Base-by-base conservation (phyloP, 352 stramenopile genomes). In the Globisporangium nunn region DNA sequence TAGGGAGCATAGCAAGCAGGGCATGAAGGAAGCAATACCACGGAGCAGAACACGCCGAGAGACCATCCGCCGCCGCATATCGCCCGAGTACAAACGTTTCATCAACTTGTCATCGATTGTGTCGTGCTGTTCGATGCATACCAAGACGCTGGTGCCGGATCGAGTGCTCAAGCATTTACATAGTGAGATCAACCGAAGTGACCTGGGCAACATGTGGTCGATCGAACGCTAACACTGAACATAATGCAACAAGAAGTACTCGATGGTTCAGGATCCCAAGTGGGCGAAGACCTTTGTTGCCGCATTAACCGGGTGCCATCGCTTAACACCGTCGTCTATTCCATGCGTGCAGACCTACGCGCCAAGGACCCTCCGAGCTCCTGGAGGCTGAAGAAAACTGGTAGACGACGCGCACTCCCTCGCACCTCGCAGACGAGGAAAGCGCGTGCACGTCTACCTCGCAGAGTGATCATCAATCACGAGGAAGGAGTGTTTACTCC, bases 271-370 rank as follows among this genome's bases (percentile, higher is more conserved):
- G 48, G 37, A 51, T 51, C 35, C 52, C 52, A 29, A 14, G 8
- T 54, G 45, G 44, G 57, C 50, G 35, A 59, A 53, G 64, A 60
- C 78, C 71, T 57, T 66, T 64, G 65, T 63, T 73, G 76, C 88
- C 71, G 76, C 84, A 94, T 95, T 95, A 95, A 95, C 85, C 85
- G 75, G 81, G 82, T 90, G 85, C 82, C 85, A 95, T 95, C 85
- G 85, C 85, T 85, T 85, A 93, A 95, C 85, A 91, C 82, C 85
- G 79, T 95, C 85, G 85, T 95, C 68, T 95, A 93, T 91, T 95
- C 85, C 85, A 95, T 95, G 85, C 82, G 52, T 62, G 31, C 62
- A 41, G 41, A 61, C 52, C 56, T 41, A 15, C 37, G 62, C 46
- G n/a, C 7, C 45, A 48, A 53, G 47, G 43, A 43, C 30, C n/a